Evolutionary conservation across 345 rosid genomes (phyloP).

Genomic region (Acer campestre): DNA sequence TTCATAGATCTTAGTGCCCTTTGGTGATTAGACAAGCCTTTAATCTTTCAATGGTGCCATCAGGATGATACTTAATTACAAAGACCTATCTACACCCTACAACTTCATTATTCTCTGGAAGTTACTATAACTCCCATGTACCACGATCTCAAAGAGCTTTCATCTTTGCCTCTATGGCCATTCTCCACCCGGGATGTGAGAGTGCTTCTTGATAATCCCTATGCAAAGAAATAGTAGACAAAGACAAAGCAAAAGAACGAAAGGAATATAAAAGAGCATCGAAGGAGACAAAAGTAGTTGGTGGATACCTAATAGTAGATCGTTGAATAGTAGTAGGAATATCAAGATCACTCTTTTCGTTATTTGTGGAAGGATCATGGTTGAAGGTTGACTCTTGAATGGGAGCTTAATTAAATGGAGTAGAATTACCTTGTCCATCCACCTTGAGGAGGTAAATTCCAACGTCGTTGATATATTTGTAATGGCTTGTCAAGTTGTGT

Average conservation of each 20-base stretch:
- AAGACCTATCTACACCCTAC: background rate
- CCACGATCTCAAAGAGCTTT: background rate
- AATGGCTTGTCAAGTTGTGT: no score
- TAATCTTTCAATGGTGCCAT: background rate
- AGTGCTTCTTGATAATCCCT: background rate
- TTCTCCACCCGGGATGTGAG: background rate
- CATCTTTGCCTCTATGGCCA: background rate
- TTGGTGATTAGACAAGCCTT: no score
- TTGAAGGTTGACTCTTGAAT: background rate
- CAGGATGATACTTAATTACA: background rate
- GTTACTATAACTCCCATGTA: background rate
- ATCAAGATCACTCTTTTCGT: background rate
- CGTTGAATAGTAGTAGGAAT: background rate
- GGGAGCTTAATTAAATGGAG: background rate
- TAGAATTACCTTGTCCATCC: background rate
- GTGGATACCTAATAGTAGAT: background rate
- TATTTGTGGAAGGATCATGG: background rate
- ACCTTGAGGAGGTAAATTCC: background rate
- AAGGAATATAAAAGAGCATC: background rate
- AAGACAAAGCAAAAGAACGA: background rate
- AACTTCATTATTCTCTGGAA: background rate
- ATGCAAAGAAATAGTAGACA: background rate
- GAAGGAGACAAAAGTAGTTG: background rate
- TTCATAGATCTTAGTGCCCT: background rate
- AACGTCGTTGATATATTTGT: background rate